A percentile compares a stretch with the other conserved stretches of the same genome.
Conservation (phyloP, 257 asterid genomes). For the Orobanche coerulescens region DNA sequence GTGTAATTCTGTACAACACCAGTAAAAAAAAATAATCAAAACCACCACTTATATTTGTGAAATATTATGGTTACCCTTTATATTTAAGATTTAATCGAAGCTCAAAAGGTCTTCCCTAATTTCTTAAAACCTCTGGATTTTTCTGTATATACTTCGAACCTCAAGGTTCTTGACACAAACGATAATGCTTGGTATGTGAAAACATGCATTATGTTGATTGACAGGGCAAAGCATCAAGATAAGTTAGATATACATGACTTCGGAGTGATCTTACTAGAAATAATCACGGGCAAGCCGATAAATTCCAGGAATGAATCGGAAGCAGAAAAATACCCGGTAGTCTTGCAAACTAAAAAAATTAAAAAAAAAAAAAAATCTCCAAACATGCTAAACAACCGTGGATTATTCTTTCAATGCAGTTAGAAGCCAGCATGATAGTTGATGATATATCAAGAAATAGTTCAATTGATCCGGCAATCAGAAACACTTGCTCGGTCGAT, state of each 20-base stretch:
- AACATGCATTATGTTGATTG: background rate
- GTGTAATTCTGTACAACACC: too few species aligned
- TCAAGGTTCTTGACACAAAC: slow-evolving; percentile 3
- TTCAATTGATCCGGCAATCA: slow-evolving; percentile 44
- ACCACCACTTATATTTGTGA: too few species aligned
- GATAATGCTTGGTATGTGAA: background rate
- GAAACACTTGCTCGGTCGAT: slow-evolving; percentile 48
- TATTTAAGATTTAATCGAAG: too few species aligned
- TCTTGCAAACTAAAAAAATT: background rate
- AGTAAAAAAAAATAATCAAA: too few species aligned
- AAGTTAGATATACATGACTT: slow-evolving; percentile 65
- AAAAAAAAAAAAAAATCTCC: background rate
- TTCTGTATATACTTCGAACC: background rate
- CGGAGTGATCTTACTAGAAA: slow-evolving; percentile 70
- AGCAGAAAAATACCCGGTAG: slow-evolving; percentile 55
- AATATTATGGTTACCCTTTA: too few species aligned
- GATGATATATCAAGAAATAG: slow-evolving; percentile 53
- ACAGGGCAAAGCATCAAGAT: slow-evolving; percentile 56
- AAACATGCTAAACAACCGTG: background rate
- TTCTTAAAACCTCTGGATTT: too few species aligned
- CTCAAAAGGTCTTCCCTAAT: too few species aligned
- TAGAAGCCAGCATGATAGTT: slow-evolving; percentile 34
- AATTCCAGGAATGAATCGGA: slow-evolving; percentile 40
- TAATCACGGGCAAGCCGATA: slow-evolving; percentile 53
- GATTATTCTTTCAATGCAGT: slow-evolving; percentile 31